A percentile compares a stretch with the other conserved stretches of the same genome.
Evolutionary conservation across 176 grass and related monocot genomes (phyloP).

Genomic region (Triticum turgidum): DNA sequence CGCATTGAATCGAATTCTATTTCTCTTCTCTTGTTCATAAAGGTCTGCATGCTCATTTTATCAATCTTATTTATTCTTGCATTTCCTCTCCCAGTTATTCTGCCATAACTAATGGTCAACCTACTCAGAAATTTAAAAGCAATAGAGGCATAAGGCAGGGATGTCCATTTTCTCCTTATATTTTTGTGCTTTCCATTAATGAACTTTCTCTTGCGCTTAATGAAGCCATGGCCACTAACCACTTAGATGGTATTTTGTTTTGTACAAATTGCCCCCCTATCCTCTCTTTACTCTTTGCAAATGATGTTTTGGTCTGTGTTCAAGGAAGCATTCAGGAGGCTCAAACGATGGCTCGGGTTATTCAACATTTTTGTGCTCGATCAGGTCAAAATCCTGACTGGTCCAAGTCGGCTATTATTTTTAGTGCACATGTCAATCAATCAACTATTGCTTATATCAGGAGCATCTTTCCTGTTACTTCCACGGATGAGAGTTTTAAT

Average conservation of each 20-base stretch:
- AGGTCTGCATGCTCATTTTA: no score
- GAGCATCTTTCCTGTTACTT: background rate
- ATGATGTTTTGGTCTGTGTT: background rate
- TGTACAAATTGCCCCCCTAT: background rate
- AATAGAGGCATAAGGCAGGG: background rate
- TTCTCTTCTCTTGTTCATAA: no score
- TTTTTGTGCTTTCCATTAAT: no score
- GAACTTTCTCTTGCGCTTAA: no score
- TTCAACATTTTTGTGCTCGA: background rate
- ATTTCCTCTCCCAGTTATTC: no score
- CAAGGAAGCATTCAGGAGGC: no score
- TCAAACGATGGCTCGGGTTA: fast-evolving
- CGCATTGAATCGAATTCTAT: background rate
- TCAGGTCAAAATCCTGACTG: background rate
- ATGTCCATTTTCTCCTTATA: no score
- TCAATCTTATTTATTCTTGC: no score
- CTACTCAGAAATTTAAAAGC: no score
- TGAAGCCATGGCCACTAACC: background rate
- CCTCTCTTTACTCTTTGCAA: background rate
- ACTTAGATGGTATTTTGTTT: background rate
- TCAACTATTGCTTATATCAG: no score
- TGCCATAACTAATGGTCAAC: background rate
- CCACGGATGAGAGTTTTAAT: background rate
- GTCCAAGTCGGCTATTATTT: background rate
- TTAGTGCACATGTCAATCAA: background rate